Evolutionary conservation across 1,139 yeast species (phyloP).

Genomic region (Blastobotrys arbuscula): DNA sequence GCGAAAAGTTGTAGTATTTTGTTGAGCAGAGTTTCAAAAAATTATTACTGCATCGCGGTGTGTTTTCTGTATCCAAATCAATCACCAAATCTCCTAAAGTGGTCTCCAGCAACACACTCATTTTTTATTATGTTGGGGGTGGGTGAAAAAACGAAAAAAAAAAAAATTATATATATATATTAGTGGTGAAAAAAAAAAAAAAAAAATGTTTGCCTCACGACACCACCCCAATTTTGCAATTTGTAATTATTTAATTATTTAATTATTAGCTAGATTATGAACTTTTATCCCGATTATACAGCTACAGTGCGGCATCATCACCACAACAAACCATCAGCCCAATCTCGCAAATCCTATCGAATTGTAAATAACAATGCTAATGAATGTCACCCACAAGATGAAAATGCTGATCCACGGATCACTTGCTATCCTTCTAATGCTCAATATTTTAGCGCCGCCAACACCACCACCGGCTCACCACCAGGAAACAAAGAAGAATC

Average conservation of each 20-base stretch:
- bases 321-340: neutral
- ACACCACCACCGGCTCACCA: neutral
- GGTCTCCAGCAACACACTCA: constrained; percentile 59
- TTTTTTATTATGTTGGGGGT: constrained; percentile 20
- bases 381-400: neutral
- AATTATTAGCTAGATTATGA: neutral
- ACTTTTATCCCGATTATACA: neutral
- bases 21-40: constrained; percentile 52
- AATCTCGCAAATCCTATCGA: too few species aligned
- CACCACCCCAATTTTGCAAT: too few species aligned
- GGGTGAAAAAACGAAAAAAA: neutral
- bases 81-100: constrained; percentile 47
- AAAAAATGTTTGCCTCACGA: neutral
- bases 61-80: constrained; percentile 41
- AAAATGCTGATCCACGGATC: constrained; percentile 3
- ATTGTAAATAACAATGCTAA: neutral
- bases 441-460: neutral
- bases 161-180: too few species aligned
- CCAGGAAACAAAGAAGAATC: neutral
- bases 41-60: constrained; percentile 41
- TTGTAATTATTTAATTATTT: too few species aligned
- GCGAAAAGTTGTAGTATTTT: constrained; percentile 49
- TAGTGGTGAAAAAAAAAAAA: too few species aligned
- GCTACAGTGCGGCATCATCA: neutral
- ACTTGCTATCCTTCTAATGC: too few species aligned